These are phyloP conservation scores for Pestalotiopsis sp. DNA, from an alignment of 2,329 filamentous ascomycete species.

Conservation along the genomic window DNA sequence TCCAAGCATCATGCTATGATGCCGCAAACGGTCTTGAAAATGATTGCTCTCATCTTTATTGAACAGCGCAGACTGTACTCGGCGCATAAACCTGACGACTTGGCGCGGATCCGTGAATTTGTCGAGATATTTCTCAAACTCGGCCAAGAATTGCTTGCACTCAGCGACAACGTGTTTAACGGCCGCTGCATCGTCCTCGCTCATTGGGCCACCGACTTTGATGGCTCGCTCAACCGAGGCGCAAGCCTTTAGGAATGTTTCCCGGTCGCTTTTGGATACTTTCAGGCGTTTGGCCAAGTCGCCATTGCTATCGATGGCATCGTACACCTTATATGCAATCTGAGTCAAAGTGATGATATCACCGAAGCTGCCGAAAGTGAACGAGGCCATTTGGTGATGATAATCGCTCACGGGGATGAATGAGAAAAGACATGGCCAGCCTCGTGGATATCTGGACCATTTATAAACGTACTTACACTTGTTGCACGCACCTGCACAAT, in stretches of 20 bases:
- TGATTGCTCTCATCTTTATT: background rate
- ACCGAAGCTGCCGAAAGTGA: background rate
- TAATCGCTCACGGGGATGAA: background rate
- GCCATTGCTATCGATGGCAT: background rate
- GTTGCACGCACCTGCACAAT: background rate
- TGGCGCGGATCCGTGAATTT: background rate
- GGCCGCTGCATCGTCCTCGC: background rate
- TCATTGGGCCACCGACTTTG: background rate
- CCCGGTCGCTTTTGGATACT: background rate
- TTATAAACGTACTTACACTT: background rate
- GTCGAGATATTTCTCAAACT: background rate
- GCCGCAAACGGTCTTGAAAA: background rate
- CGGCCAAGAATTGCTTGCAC: background rate
- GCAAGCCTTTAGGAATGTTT: background rate
- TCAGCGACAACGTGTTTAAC: background rate
- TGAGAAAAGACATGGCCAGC: background rate
- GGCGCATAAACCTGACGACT: background rate
- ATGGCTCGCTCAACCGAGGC: background rate
- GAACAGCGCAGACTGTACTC: background rate
- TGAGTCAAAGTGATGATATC: background rate
- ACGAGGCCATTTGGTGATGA: background rate
- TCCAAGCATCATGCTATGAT: background rate
- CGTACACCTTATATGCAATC: background rate
- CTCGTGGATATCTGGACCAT: background rate
- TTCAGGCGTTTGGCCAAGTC: background rate